Percentiles rank a stretch among this genome's conserved stretches.
Conservation (phyloP, 1,284 basidiomycete genomes). For the Trametes polyzona region DNA sequence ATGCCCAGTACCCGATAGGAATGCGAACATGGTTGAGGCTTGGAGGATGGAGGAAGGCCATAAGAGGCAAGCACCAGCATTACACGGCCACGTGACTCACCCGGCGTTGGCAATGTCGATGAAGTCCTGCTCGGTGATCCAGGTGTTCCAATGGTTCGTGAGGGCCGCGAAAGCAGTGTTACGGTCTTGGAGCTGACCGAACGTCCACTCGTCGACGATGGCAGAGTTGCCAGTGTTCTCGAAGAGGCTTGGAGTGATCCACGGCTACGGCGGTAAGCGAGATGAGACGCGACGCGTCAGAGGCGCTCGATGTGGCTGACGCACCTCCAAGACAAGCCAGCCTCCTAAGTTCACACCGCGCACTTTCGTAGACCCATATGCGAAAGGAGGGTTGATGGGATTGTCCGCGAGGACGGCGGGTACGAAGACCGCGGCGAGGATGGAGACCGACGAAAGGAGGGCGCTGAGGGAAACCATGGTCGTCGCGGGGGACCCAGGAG, state of each 20-base stretch:
- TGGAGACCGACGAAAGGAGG: slow-evolving; percentile 19
- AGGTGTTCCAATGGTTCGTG: slow-evolving; percentile 78
- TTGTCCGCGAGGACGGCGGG: slow-evolving; percentile 30
- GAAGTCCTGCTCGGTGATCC: slow-evolving; percentile 81
- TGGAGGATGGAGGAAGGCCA: slow-evolving; percentile 11
- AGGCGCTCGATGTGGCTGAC: slow-evolving; percentile 1
- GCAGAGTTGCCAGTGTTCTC: slow-evolving; percentile 71
- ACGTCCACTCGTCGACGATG: slow-evolving; percentile 89
- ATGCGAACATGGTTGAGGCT: slow-evolving; percentile 86
- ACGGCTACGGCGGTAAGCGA: slow-evolving; percentile 52
- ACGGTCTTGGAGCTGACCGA: slow-evolving; percentile 62
- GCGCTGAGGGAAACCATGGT: slow-evolving; percentile 26
- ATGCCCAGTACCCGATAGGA: slow-evolving; percentile 94
- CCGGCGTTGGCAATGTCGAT: slow-evolving; percentile 73
- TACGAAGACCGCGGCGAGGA: slow-evolving; percentile 26
- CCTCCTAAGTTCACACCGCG: slow-evolving; percentile 80
- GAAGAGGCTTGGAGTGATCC: slow-evolving; percentile 89
- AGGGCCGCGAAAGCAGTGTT: slow-evolving; percentile 53
- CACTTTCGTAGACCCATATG: slow-evolving; percentile 62
- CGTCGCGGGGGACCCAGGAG: slow-evolving; percentile 12
- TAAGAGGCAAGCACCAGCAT: slow-evolving; percentile 4
- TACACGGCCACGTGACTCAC: slow-evolving; percentile 43
- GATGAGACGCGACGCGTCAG: slow-evolving; percentile 12
- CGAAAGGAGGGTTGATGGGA: slow-evolving; percentile 46
- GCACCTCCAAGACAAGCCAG: slow-evolving; percentile 80